Evolutionary conservation across 768 basidiomycete species (phyloP), one percentile per base, ranked within the genome.

Genomic region (Mrakia frigida): DNA sequence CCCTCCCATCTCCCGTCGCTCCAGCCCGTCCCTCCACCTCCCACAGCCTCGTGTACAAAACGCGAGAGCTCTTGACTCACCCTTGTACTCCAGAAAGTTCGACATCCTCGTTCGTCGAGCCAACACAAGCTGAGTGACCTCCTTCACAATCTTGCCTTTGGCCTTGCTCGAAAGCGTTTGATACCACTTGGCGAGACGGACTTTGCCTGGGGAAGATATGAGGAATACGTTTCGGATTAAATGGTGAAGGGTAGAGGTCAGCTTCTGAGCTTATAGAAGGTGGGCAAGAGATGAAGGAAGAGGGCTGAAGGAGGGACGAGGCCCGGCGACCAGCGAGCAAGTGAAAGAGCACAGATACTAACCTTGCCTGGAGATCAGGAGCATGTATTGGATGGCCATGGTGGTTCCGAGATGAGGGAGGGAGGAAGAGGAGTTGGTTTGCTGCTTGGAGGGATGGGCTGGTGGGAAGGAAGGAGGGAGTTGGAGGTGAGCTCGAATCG

Each of bases 31-130:
- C 14, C 5, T 2, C 31, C 33, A 31, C 11, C 63, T 21, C 7
- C 33, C 3, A 35, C 28, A 61, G 6, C 53, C 53, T 28, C n/a
- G 3, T 60, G n/a, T 4, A 10, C 3, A n/a, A 1, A 31, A 6
- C 2, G 1, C 16, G 18, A 2, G 39, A 37, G 39, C 43, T 14
- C 2, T 63, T 0, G 16, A 77, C 88, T 79, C 77, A 91, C 95
- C 95, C 86, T 95, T 97, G 86, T 97, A 97, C 82, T 98, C 96
- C 56, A 98, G 84, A 81, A 98, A 91, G 84, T 98, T 98, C 82
- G 94, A 97, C 93, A 94, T 95, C 74, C 91, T 87, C 70, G 92
- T 92, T 76, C 92, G 87, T 70, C 96, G 88, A 71, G 90, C 92
- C 63, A 96, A 86, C 41, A 98, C 94, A 50, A 97, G 87, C 83